Percentiles rank a stretch among this genome's conserved stretches.
Conservation (phyloP, 345 rosid genomes). For the Aquilaria yunnanensis region DNA sequence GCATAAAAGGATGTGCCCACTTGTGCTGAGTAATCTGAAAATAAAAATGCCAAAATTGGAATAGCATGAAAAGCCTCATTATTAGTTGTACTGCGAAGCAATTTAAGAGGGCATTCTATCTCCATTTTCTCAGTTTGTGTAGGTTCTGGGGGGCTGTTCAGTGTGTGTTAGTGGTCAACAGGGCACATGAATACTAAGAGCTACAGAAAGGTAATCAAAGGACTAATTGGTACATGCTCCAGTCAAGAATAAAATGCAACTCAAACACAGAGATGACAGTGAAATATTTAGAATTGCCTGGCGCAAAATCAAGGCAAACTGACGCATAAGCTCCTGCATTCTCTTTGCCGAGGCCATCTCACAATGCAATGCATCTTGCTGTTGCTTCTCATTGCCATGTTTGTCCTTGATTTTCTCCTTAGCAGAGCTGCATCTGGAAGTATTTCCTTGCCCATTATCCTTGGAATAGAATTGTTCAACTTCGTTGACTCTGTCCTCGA, state of each 20-base stretch:
- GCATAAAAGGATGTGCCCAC: conserved; percentile 74
- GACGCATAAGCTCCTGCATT: conserved; percentile 60
- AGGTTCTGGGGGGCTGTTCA: no score
- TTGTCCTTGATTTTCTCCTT: conserved; percentile 57
- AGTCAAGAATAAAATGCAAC: neutral
- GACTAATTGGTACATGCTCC: neutral
- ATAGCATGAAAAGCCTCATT: neutral
- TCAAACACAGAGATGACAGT: neutral
- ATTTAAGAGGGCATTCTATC: neutral
- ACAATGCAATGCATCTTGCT: conserved; percentile 25
- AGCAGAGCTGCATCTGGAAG: conserved; percentile 28
- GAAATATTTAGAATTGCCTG: conserved; percentile 35
- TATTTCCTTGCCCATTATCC: conserved; percentile 33
- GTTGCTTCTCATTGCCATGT: conserved; percentile 37
- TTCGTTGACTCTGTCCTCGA: conserved; percentile 48
- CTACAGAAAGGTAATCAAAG: no score
- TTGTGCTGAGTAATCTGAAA: conserved; percentile 60
- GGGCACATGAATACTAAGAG: no score
- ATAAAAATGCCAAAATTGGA: conserved; percentile 4
- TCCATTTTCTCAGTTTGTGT: no score
- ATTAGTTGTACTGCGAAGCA: conserved; percentile 3
- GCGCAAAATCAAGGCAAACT: conserved; percentile 37
- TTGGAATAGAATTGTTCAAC: conserved; percentile 52
- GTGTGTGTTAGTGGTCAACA: no score
- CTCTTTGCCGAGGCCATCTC: conserved; percentile 35